These are phyloP conservation scores for Taiwanofungus camphoratus DNA, from an alignment of 1,284 basidiomycete genomes.

Conservation along the genomic window DNA sequence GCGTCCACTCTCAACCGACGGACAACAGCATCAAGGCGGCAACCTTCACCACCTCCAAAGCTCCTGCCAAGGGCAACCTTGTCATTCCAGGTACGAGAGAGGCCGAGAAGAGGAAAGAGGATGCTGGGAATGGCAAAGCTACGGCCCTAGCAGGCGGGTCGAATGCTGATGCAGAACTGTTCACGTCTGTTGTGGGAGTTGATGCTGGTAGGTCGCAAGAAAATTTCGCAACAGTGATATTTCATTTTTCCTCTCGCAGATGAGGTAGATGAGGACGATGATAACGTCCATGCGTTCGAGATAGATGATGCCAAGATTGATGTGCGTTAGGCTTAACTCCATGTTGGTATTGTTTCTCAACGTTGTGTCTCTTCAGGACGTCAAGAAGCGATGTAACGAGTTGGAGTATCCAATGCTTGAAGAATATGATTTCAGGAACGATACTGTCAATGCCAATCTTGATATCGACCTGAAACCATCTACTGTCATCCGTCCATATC, in stretches of 20 bases:
- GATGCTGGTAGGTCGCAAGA: conserved; percentile 62
- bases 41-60: conserved; percentile 83
- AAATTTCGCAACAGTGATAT: conserved; percentile 1
- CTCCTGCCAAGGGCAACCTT: conserved; percentile 73
- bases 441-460: conserved; percentile 89
- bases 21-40: conserved; percentile 69
- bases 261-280: conserved; percentile 94
- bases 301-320: conserved; percentile 91
- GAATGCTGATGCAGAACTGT: conserved; percentile 63
- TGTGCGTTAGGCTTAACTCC: conserved; percentile 37
- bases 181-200: conserved; percentile 89
- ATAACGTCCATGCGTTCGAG: conserved; percentile 93
- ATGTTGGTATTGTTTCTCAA: neutral
- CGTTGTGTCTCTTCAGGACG: conserved; percentile 48
- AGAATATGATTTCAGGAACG: conserved; percentile 97
- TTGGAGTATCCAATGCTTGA: conserved; percentile 95
- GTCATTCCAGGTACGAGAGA: conserved; percentile 84
- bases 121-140: conserved; percentile 32
- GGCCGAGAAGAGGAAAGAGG: conserved; percentile 59
- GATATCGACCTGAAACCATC: conserved; percentile 97
- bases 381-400: conserved; percentile 91
- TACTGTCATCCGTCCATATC: conserved; percentile 93
- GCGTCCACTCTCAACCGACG: conserved; percentile 57
- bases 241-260: conserved; percentile 56
- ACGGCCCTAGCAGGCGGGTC: conserved; percentile 25